Evolutionary conservation across 176 grass and related monocot genomes (phyloP), one percentile per base, ranked within the genome.

Genomic region (Urochloa ruziziensis): DNA sequence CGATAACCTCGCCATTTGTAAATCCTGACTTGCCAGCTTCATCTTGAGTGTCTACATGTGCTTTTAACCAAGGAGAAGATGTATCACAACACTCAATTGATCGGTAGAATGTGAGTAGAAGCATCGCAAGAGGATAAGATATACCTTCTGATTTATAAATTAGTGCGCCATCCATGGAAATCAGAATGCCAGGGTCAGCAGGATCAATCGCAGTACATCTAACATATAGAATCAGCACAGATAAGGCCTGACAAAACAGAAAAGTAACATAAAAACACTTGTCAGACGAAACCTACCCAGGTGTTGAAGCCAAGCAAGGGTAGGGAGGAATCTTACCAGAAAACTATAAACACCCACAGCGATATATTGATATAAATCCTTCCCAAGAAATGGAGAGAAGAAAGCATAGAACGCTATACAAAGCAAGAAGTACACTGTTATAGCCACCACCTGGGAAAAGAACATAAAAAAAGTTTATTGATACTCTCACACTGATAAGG

Each of bases 351-450:
- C 43, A 78, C 85, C 93, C 3, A 89, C 24, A 77, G 87, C 82
- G 4, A 89, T 83, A 80, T 96, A 99, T 69, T 94, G 83, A 83
- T 92, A 76, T 33, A 95, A 74, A 17, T 75, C 84, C 68, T 90
- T 94, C 63, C 96, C 90, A 18, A 99, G 87, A 88, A 99, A 99
- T 62, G 96, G 96, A 65, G 96, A 94, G 53, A 99, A 99, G 83
- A 99, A 99, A 37, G 96, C 96, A 86, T 96, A 99, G 86, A 99
- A 99, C 19, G 91, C 91, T 82, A 99, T 92, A 77, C 94, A 92
- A 71, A 99, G 82, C 82, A 99, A 84, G 57, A 95, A 99, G 83
- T 84, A 99, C 33, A 99, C 96, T 62, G 96, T 96, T 86, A 96
- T 92, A 83, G 96, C 96, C 74, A 99, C 88, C 85, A 99, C 93